Percentiles rank a stretch among this genome's conserved stretches.
Evolutionary conservation across 805 yeast genomes (phyloP).

Genomic region (Candida mattraensis): DNA sequence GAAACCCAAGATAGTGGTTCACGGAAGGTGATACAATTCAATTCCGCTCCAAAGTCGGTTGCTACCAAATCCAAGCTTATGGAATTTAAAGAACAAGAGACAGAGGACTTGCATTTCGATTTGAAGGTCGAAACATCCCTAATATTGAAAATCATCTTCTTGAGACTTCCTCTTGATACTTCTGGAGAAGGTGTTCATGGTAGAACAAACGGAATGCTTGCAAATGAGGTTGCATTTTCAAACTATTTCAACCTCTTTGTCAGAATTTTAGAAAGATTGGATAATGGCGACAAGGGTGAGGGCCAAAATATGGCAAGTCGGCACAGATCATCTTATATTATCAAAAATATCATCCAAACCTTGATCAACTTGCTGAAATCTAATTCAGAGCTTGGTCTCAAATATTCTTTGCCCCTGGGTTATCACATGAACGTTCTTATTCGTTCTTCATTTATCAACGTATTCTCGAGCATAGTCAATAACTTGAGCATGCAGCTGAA

Average conservation of each 20-base stretch:
- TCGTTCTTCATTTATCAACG: conserved; percentile 71
- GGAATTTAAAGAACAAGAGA: conserved; percentile 25
- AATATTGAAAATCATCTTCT: conserved; percentile 55
- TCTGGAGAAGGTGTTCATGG: conserved; percentile 43
- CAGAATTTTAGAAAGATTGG: conserved; percentile 48
- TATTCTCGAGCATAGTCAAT: conserved; percentile 64
- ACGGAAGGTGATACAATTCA: conserved; percentile 17
- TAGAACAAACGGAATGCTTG: conserved; percentile 24
- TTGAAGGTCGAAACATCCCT: conserved; percentile 52
- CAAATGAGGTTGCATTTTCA: conserved; percentile 57
- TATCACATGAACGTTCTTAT: conserved; percentile 66
- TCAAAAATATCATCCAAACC: conserved; percentile 63
- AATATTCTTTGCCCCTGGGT: conserved; percentile 75
- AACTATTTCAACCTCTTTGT: conserved; percentile 66
- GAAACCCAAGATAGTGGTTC: conserved; percentile 35
- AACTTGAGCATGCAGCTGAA: conserved; percentile 24
- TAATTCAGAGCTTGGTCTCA: conserved; percentile 75
- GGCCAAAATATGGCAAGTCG: conserved; percentile 27
- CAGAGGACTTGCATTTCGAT: conserved; percentile 31
- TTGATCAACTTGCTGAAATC: conserved; percentile 68
- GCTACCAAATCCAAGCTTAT: conserved; percentile 9
- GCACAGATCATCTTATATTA: conserved; percentile 56
- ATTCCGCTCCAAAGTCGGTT: conserved; percentile 3
- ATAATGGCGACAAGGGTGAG: conserved; percentile 21
- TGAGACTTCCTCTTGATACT: conserved; percentile 60